Evolutionary conservation across 73 alveolate genomes (phyloP).

Genomic region (Breviolum minutum): DNA sequence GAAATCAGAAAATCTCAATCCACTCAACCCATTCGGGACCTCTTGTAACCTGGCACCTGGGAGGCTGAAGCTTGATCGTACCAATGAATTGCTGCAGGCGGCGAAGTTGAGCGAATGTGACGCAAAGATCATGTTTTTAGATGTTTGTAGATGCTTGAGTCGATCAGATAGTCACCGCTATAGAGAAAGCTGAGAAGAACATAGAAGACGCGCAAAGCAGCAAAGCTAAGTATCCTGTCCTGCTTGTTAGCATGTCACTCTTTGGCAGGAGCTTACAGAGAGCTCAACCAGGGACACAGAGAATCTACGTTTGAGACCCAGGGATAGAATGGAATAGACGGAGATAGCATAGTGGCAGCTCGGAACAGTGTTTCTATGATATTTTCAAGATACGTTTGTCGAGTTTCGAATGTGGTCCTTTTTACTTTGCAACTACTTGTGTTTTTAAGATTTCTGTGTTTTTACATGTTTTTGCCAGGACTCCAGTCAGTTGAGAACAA

Average conservation of each 20-base stretch:
- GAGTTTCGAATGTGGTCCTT: too few species aligned
- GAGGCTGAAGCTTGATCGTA: constrained; percentile 75
- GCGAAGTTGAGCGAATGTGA: too few species aligned
- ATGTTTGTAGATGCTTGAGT: not conserved
- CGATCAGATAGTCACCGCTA: too few species aligned
- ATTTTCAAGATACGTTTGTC: too few species aligned
- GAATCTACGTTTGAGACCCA: not conserved
- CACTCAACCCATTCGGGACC: too few species aligned
- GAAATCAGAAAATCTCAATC: not conserved
- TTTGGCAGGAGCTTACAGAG: constrained; percentile 48
- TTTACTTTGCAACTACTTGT: too few species aligned
- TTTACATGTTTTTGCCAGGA: too few species aligned
- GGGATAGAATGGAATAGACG: not conserved
- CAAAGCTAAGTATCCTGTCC: not conserved
- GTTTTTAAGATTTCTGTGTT: too few species aligned
- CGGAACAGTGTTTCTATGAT: too few species aligned
- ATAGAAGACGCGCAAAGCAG: not conserved
- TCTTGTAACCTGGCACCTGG: not conserved
- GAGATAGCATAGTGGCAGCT: too few species aligned
- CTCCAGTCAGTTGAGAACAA: too few species aligned
- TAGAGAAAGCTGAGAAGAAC: not conserved
- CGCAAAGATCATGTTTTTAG: too few species aligned
- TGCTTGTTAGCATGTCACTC: not conserved
- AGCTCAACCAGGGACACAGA: constrained; percentile 19
- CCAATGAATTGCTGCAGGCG: constrained; percentile 57